A percentile compares a stretch with the other conserved stretches of the same genome.
These are phyloP conservation scores for Nannochloris sp. DNA, from an alignment of 139 green algal species.

Conservation along the genomic window DNA sequence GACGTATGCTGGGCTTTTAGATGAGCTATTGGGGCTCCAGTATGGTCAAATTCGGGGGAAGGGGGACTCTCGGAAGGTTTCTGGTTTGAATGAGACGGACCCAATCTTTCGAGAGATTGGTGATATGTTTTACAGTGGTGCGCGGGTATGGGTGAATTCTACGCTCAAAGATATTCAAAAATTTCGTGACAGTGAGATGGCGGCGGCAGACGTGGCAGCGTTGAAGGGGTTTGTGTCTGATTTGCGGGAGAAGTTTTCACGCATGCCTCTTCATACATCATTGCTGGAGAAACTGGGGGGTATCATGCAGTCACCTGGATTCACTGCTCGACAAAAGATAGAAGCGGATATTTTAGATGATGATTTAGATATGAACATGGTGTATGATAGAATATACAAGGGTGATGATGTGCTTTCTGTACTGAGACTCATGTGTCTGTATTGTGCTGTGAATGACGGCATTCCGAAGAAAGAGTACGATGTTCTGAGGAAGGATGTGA, in stretches of 20 bases:
- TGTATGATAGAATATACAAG: slow-evolving; percentile 56
- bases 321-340: slow-evolving; percentile 22
- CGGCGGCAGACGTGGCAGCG: slow-evolving; percentile 21
- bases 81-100: slow-evolving; percentile 43
- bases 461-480: slow-evolving; percentile 69
- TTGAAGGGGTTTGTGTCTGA: slow-evolving; percentile 32
- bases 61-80: slow-evolving; percentile 16
- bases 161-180: slow-evolving; percentile 31
- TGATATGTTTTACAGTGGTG: slow-evolving; percentile 33
- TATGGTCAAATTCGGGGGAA: slow-evolving; percentile 21
- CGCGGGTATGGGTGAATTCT: slow-evolving; percentile 27
- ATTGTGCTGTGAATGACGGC: slow-evolving; percentile 45
- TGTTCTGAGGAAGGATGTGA: slow-evolving; percentile 54
- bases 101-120: slow-evolving; percentile 53
- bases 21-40: slow-evolving; percentile 79
- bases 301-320: slow-evolving; percentile 12
- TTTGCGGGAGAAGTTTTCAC: slow-evolving; percentile 27
- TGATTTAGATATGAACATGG: slow-evolving; percentile 15
- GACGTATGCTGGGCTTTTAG: slow-evolving; percentile 92
- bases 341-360: slow-evolving; percentile 31
- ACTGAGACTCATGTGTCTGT: slow-evolving; percentile 79
- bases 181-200: slow-evolving; percentile 29
- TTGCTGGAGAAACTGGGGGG: slow-evolving; percentile 21
- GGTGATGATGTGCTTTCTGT: slow-evolving; percentile 51
- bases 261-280: slow-evolving; percentile 27